Evolutionary conservation across 352 stramenopile genomes (phyloP), one percentile per base, ranked within the genome.

Genomic region (Lagenidium giganteum): DNA sequence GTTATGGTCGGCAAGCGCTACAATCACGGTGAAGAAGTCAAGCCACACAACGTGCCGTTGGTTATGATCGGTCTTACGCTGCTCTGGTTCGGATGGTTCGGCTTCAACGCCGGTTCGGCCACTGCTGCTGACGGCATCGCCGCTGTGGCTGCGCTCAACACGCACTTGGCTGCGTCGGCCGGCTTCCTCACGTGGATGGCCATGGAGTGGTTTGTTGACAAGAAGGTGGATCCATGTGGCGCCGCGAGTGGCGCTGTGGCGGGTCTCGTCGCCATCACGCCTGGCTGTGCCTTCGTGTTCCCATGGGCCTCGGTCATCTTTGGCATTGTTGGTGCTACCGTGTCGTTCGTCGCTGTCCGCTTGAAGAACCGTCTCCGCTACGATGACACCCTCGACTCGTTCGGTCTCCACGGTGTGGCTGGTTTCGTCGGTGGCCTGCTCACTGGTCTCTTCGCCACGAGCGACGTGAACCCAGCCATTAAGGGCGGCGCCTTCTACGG

Each of bases 51-150:
- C 59, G 70, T 93, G 25, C 81, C 81, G 8, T 64, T 93, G 8
- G 76, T 90, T 14, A 92, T 93, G 69, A 87, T 90, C 24, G 82
- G 82, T 33, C 53, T 54, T 8, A 84, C 67, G 8, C 37, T 91
- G 20, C 61, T 93, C 29, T 93, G 82, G 82, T 87, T 87, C 32
- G 82, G 82, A n/a, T 93, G 82, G 79, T 91, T 88, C 38, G 80
- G 82, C 23, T 93, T 93, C 52, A 91, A 90, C 46, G 76, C 67
- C 18, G 79, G 79, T 25, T 88, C 75, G 6, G 49, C 71, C n/a
- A 65, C 57, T 28, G 69, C 63, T 2, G 75, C 77, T 1, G 73
- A 88, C 37, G 63, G 65, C 8, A 74, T 89, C 41, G 79, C 82
- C 7, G 72, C 72, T 3, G 73, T 67, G 12, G 79, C 77, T 31